Evolutionary conservation across 2,329 filamentous ascomycete species (phyloP).

Genomic region (Aspergillus ochraceoroseus): DNA sequence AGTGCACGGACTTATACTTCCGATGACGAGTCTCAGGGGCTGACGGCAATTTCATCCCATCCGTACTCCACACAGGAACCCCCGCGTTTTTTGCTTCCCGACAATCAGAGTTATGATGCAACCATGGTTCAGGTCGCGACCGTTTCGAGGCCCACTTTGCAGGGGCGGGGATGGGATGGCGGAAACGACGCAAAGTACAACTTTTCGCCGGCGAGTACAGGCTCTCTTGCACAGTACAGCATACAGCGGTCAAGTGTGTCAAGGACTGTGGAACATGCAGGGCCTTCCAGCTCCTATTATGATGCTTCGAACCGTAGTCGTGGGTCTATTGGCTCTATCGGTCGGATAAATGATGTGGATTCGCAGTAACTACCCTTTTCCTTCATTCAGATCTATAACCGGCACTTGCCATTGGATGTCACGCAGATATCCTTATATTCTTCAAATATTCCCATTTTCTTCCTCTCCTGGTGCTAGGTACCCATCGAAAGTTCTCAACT

Average conservation of each 20-base stretch:
- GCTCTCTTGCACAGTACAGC: conserved; percentile 18
- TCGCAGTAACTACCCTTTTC: conserved; percentile 29
- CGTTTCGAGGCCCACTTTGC: conserved; percentile 17
- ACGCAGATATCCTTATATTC: not conserved
- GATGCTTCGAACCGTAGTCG: conserved; percentile 24
- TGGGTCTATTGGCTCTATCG: conserved; percentile 24
- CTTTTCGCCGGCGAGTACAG: conserved; percentile 20
- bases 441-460: not conserved
- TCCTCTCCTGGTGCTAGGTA: not conserved
- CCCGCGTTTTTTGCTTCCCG: conserved; percentile 23
- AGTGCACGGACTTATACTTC: conserved; percentile 18
- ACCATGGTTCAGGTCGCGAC: conserved; percentile 13
- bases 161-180: conserved; percentile 18
- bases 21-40: conserved; percentile 15
- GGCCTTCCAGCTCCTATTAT: conserved; percentile 18
- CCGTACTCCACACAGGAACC: conserved; percentile 23
- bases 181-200: conserved; percentile 23
- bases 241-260: conserved; percentile 20
- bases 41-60: conserved; percentile 18
- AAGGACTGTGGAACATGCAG: conserved; percentile 16
- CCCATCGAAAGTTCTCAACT: not conserved
- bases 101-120: conserved; percentile 20
- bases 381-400: conserved; percentile 2
- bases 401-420: not conserved
- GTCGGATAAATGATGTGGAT: conserved; percentile 29